Evolutionary conservation across 768 basidiomycete species (phyloP).

Genomic region (Exsudoporus frostii): DNA sequence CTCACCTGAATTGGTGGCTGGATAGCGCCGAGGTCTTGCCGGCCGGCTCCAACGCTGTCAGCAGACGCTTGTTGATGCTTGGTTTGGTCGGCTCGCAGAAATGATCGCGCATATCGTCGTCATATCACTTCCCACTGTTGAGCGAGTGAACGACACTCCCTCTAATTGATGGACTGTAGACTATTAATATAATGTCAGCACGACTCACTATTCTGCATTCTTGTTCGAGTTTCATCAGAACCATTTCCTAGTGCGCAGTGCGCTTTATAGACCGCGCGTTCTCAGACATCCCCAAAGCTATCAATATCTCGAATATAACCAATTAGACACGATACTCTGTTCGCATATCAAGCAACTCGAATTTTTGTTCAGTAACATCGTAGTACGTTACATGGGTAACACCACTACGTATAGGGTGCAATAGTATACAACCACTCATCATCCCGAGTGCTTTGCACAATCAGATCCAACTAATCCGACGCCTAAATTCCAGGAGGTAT

Average conservation of each 20-base stretch:
- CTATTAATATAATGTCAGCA: slow-evolving; percentile 7
- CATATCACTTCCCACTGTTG: neutral
- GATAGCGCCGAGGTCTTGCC: slow-evolving; percentile 39
- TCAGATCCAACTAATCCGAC: neutral
- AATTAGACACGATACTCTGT: neutral
- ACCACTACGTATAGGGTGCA: neutral
- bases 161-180: slow-evolving; percentile 11
- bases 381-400: neutral
- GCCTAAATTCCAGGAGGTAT: neutral
- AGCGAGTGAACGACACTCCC: slow-evolving; percentile 1
- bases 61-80: slow-evolving; percentile 52
- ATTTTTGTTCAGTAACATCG: neutral
- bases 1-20: slow-evolving; percentile 65
- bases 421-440: neutral
- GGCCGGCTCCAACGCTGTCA: slow-evolving; percentile 37
- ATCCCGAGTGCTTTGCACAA: neutral
- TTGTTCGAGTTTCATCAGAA: neutral
- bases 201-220: slow-evolving; percentile 3
- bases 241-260: neutral
- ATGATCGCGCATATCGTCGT: slow-evolving; percentile 2
- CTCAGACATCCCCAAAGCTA: too few relatives aligned
- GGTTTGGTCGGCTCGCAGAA: slow-evolving; percentile 34
- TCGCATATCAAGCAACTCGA: neutral
- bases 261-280: too few relatives aligned
- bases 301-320: neutral